Evolutionary conservation across 2,329 filamentous ascomycete species (phyloP).

Genomic region (Calycina herbarum): DNA sequence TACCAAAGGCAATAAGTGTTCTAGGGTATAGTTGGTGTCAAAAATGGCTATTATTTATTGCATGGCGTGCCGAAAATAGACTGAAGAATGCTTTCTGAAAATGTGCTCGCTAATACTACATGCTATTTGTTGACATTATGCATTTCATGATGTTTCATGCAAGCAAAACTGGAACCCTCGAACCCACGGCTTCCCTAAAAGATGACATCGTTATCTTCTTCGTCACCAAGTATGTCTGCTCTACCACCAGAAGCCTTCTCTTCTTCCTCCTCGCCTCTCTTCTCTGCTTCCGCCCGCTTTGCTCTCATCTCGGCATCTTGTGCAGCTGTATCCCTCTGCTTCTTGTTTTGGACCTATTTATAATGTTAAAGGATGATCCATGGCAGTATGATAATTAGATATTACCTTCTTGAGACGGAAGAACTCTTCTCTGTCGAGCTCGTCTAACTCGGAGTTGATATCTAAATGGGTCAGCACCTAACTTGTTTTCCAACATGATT

Average conservation of each 20-base stretch:
- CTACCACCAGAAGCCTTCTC: conserved; percentile 48
- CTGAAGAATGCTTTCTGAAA: conserved; percentile 17
- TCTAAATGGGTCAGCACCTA: conserved; percentile 48
- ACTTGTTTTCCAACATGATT: no score
- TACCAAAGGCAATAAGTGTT: conserved; percentile 79
- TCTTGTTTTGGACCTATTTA: conserved; percentile 71
- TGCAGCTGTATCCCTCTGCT: conserved; percentile 72
- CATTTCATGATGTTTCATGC: conserved; percentile 16
- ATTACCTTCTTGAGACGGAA: conserved; percentile 86
- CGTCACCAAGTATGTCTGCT: conserved; percentile 69
- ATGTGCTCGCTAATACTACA: conserved; percentile 35
- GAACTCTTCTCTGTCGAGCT: conserved; percentile 96
- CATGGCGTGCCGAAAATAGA: conserved; percentile 13
- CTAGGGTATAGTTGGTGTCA: neutral
- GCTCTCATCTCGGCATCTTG: conserved; percentile 75
- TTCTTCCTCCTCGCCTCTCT: conserved; percentile 55
- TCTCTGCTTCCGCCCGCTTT: conserved; percentile 59
- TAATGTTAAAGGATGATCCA: neutral
- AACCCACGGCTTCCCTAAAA: conserved; percentile 52
- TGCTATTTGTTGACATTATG: conserved; percentile 21
- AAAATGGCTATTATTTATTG: neutral
- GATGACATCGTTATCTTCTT: conserved; percentile 83
- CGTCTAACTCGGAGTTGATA: conserved; percentile 97
- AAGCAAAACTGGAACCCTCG: conserved; percentile 8
- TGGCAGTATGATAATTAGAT: neutral